These are phyloP conservation scores for Prunus mongolica DNA, from an alignment of 306 rosid species.

Conservation along the genomic window DNA sequence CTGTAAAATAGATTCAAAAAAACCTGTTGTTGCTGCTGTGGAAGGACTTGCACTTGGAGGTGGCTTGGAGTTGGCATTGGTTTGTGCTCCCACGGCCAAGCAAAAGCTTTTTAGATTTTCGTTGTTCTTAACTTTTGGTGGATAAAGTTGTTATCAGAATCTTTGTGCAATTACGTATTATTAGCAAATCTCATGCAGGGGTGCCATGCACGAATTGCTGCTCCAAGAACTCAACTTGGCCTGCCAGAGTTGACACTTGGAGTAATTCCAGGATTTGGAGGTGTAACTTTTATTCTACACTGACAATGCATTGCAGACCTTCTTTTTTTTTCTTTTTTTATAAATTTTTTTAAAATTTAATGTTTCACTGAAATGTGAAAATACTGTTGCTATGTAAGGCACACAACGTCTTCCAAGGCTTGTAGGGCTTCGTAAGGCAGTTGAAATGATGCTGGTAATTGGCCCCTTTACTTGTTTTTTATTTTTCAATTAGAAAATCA, in stretches of 20 bases:
- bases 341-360: not conserved
- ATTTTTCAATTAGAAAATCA: not conserved
- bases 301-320: constrained; percentile 2
- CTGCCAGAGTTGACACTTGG: constrained; percentile 94
- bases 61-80: constrained; percentile 95
- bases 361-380: constrained; percentile 24
- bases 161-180: constrained; percentile 2
- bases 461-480: not conserved
- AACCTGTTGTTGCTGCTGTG: constrained; percentile 90
- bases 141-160: not conserved
- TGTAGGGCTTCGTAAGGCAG: constrained; percentile 68
- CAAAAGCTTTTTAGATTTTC: not conserved
- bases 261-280: constrained; percentile 95
- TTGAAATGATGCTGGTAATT: constrained; percentile 93
- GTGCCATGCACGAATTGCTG: constrained; percentile 88
- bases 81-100: constrained; percentile 37
- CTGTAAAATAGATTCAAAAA: constrained; percentile 62
- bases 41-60: constrained; percentile 99
- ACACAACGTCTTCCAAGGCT: constrained; percentile 99
- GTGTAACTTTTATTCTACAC: constrained; percentile 35
- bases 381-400: constrained; percentile 46
- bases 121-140: not conserved
- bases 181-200: constrained; percentile 48
- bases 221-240: constrained; percentile 83
- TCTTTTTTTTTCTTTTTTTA: not conserved